Conservation (phyloP, 768 basidiomycete genomes). For the Filobasidium floriforme region DNA sequence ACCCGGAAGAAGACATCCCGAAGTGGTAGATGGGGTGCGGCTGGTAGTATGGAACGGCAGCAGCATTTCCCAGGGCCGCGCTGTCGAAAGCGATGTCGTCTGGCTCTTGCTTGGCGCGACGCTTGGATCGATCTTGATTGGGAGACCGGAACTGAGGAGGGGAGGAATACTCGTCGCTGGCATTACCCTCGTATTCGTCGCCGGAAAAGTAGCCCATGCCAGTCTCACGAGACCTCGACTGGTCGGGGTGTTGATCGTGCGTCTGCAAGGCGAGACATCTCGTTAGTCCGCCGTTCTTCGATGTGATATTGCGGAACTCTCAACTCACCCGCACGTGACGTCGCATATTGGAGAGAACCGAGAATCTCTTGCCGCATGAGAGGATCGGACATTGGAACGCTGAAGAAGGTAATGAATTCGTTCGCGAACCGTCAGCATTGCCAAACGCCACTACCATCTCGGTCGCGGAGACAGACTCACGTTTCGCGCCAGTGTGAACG, state of each 20-base stretch:
- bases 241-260: background rate
- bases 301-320: background rate
- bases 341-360: constrained; percentile 38
- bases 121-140: background rate
- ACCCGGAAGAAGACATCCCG: background rate
- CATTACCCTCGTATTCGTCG: background rate
- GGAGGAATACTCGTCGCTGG: background rate
- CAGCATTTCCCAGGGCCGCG: background rate
- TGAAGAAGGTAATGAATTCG: background rate
- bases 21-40: background rate
- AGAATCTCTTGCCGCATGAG: constrained; percentile 37
- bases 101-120: background rate
- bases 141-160: background rate
- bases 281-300: background rate
- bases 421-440: no score
- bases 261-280: background rate
- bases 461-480: constrained; percentile 25
- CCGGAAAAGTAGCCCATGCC: background rate
- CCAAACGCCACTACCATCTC: background rate
- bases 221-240: background rate
- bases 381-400: constrained; percentile 17
- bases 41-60: background rate
- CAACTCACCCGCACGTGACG: constrained; percentile 35
- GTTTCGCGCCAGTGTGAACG: constrained; percentile 42
- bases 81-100: background rate